Percentiles rank a stretch among this genome's conserved stretches.
Evolutionary conservation across 1,284 basidiomycete genomes (phyloP).

Genomic region (Laetiporus sulphureus): DNA sequence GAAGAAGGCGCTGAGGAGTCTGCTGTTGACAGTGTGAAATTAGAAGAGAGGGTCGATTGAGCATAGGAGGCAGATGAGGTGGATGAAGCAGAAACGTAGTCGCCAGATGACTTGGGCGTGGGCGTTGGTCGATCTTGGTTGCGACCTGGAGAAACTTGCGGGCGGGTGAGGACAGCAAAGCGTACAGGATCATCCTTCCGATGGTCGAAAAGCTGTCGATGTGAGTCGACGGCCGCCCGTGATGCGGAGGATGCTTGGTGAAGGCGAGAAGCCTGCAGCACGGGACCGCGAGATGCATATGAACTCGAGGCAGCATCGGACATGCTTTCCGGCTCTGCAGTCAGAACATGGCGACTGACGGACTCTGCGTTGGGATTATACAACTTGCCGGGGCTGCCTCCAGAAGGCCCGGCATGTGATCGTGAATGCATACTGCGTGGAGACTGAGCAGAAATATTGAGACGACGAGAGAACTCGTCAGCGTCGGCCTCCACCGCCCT

Average conservation of each 20-base stretch:
- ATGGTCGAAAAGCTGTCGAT: constrained; percentile 75
- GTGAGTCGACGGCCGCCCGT: constrained; percentile 28
- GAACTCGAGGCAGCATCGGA: constrained; percentile 50
- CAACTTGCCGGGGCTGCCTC: constrained; percentile 43
- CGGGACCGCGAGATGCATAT: constrained; percentile 36
- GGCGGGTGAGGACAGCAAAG: constrained; percentile 58
- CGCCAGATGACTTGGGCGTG: constrained; percentile 54
- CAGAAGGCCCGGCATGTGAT: constrained; percentile 18
- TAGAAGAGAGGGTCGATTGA: constrained; percentile 62
- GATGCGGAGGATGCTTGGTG: constrained; percentile 24
- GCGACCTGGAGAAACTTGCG: constrained; percentile 20
- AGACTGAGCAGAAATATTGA: constrained; percentile 53
- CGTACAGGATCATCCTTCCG: constrained; percentile 80
- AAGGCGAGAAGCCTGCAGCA: constrained; percentile 17
- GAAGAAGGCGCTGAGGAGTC: constrained; percentile 68
- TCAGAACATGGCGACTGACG: constrained; percentile 48
- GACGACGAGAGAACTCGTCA: constrained; percentile 57
- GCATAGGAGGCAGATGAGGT: constrained; percentile 63
- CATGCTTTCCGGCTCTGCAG: constrained; percentile 53
- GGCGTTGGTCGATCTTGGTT: constrained; percentile 34
- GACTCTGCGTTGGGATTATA: constrained; percentile 68
- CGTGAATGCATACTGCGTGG: constrained; percentile 23
- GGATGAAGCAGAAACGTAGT: constrained; percentile 70
- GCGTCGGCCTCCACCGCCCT: constrained; percentile 45
- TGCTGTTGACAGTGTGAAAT: constrained; percentile 72